Base-by-base conservation (phyloP, 2,329 filamentous ascomycete species). In the Apiospora kogelbergensis region DNA sequence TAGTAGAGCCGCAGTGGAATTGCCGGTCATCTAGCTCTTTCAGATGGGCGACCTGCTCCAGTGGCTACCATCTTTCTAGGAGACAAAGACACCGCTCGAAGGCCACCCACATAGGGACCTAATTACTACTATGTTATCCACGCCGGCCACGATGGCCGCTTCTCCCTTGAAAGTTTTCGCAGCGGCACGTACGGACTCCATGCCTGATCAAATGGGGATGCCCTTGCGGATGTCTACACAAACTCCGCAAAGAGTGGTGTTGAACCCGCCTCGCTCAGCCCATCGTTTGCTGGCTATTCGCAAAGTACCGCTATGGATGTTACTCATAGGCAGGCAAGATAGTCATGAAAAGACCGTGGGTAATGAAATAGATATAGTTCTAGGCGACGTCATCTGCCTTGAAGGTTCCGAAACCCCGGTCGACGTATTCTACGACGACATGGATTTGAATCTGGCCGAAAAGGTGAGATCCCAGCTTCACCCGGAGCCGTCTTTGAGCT, bases 11-110 rank as follows among this genome's bases (percentile, higher is more conserved):
- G 85, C 24, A 83, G 84, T 40, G 79, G 77, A 7, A 77, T 86
- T 4, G 77, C 77, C 9, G 84, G 84, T 42, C 77, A 73, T 6
- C 76, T 87, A 0, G 68, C 78, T 0, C 79, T 87, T 11, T 83
- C 80, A 17, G 83, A 86, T 69, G 84, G 84, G 4, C 80, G 83
- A 1, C 81, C 83, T n/a, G 84, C 84, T 5, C 76, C 81, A 0
- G 80, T 81, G 6, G 84, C 85, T 6, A 81, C 84, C 3, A 80
- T 86, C 3, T 86, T 85, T 75, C 79, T 86, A 0, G 84, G 84
- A 1, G 84, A 86, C 67, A 82, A 80, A 68, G 74, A 82, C 53
- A 78, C 82, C 1, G 81, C 79, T n/a, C 78, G 82, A 60, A 80
- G 81, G 5, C 79, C 84, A 6, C 77, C 86, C 0, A 82, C 85